Evolutionary conservation across 441 rosid genomes (phyloP), one percentile per base, ranked within the genome.

Genomic region (Caryocar brasiliense): DNA sequence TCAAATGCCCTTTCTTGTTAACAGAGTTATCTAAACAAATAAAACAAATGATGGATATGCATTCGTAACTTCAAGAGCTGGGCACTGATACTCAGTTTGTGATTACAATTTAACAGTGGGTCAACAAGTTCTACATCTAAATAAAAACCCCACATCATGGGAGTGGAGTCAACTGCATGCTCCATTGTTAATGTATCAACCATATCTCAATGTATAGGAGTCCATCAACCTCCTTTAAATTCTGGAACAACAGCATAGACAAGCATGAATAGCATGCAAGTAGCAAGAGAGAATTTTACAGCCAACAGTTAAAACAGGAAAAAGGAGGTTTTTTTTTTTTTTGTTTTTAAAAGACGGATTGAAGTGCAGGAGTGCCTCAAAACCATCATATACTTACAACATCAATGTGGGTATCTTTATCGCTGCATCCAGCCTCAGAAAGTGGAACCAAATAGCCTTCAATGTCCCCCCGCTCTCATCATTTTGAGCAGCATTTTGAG

Each of bases 361-460:
- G n/a, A n/a, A n/a, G n/a, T n/a, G n/a, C n/a, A n/a, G n/a, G n/a
- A n/a, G n/a, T n/a, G n/a, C n/a, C n/a, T n/a, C n/a, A 37, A 53
- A 49, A 40, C 21, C 4, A 25, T 3, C n/a, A n/a, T 18, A 37
- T 40, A 87, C 98, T 87, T 76, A 87, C 98, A 87, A 83, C 65
- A 83, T 70, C 58, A 85, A 59, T 19, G 82, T 39, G 0, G 96
- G 94, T 24, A 81, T 58, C 77, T 80, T 87, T 64, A 87, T 70
- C 53, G 86, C 58, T 23, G 82, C 78, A 60, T 83, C 88, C 61
- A 87, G 67, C 64, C 69, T 55, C 80, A 87, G 74, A 59, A 87
- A 74, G 62, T 62, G 66, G 66, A 64, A 46, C 80, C 72, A 79
- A 38, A 68, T 46, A 13, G 61, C 58, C 69, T 71, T 76, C 42